A percentile compares a stretch with the other conserved stretches of the same genome.
phyloP scores from a whole-genome alignment of 257 asterid genomes.

The Paraleonurus japonicus region DNA sequence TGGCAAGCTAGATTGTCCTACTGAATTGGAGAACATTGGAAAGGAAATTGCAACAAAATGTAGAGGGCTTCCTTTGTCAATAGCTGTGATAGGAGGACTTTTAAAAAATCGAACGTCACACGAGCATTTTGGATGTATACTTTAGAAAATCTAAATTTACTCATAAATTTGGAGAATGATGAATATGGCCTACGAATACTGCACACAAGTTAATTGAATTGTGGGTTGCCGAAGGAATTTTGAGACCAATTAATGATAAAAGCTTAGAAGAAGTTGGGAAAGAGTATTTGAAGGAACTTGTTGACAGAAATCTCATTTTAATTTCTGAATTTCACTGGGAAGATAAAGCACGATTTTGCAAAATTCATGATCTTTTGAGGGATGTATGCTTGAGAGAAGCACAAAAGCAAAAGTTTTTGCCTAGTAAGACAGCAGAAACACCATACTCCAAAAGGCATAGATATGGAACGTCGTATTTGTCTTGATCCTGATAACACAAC shows the following conservation, averaged over 20 bases:
- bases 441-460: neutral
- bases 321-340: neutral
- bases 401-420: neutral
- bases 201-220: neutral
- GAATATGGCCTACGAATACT: neutral
- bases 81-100: slow-evolving; percentile 10
- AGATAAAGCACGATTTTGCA: neutral
- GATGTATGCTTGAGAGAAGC: neutral
- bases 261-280: neutral
- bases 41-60: slow-evolving; percentile 3
- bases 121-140: neutral
- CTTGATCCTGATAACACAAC: neutral
- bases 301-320: neutral
- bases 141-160: neutral
- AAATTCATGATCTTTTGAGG: slow-evolving; percentile 5
- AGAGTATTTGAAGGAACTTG: neutral
- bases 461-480: neutral
- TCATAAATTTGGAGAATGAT: neutral
- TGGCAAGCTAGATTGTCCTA: neutral
- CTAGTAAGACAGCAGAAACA: neutral
- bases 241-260: neutral
- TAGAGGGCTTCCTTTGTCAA: slow-evolving; percentile 18
- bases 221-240: neutral
- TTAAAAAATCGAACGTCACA: neutral
- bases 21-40: neutral